Evolutionary conservation across 371 early-diverging fungal genomes (phyloP).

Genomic region (Saksenaea vasiformis): DNA sequence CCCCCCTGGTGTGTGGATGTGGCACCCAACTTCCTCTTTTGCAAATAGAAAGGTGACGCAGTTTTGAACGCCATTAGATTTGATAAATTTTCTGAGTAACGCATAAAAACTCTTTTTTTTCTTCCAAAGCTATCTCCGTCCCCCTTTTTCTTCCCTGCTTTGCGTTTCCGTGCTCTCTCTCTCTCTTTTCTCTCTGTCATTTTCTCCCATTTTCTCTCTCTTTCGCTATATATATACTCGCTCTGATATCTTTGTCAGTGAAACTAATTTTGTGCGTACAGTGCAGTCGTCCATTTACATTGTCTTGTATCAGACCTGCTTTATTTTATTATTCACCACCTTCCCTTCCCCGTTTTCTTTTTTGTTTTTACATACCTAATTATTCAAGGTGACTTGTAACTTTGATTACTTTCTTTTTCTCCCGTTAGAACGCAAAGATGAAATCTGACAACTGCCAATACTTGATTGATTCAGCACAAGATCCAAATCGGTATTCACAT

Average conservation of each 20-base stretch:
- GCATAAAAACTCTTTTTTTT: not conserved
- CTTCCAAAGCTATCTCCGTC: not conserved
- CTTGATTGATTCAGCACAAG: not conserved
- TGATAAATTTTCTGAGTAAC: not conserved
- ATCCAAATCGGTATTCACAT: constrained; percentile 1
- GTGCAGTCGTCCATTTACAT: not conserved
- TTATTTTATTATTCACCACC: not conserved
- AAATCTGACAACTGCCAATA: not conserved
- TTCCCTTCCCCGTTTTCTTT: not conserved
- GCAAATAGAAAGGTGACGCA: not conserved
- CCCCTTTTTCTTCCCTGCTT: not conserved
- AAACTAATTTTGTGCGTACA: not conserved
- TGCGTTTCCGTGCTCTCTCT: not conserved
- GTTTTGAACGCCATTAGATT: no score
- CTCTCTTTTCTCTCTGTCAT: not conserved
- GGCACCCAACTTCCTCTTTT: not conserved
- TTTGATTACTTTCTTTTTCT: constrained; percentile 7
- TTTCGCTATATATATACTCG: no score
- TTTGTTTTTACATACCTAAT: not conserved
- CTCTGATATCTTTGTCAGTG: no score
- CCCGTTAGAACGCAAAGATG: not conserved
- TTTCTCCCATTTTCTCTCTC: not conserved
- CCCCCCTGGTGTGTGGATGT: not conserved
- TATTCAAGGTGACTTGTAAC: not conserved
- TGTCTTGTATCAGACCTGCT: not conserved